Base-by-base conservation (phyloP, 2,329 filamentous ascomycete genomes). In the Epicoccum nigrum region DNA sequence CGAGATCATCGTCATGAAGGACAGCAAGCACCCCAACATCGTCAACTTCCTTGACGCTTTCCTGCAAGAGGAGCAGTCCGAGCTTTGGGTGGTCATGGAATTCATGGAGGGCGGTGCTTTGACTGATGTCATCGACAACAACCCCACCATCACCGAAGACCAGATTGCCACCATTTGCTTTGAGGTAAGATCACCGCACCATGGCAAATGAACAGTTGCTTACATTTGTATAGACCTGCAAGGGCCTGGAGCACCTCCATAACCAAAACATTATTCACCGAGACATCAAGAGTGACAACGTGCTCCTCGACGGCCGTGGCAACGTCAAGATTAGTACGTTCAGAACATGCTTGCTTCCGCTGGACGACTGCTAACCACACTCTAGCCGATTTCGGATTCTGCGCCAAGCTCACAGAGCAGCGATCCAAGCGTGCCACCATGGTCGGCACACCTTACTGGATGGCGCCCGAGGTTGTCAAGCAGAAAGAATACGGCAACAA, bases 51-150 rank as follows among this genome's bases (percentile, higher is more conserved):
- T 99, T 27, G 94, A 99, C 65, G 92, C 93, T 3, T 99, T 97
- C 81, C 78, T 99, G 69, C 90, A 94, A 68, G 96, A 97, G 74
- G 93, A 94, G 74, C 92, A 90, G 67, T 85, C 89, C 46, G 94
- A 99, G 74, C 83, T 99, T n/a, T 99, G 94, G 94, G 92, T 99
- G 9, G 93, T 99, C 44, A 96, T 99, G 94, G 94, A 99, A 78
- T 99, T 92, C 69, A 99, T 99, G 94, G 94, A 99, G 77, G 94
- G 94, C 65, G 94, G 94, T 77, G 90, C 94, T 56, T 79, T 99
- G 73, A 99, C 94, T 1, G 94, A 99, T 79, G 92, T 99, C 54
- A 99, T 99, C 76, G 94, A 99, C 76, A 97, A 97, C 78, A 99
- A 97, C 75, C 84, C 88, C 2, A 86, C 87, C 50, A 97, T 99